These are phyloP conservation scores for Asterella californica DNA, from an alignment of 225 moss, liverwort and hornwort genomes.

Conservation along the genomic window DNA sequence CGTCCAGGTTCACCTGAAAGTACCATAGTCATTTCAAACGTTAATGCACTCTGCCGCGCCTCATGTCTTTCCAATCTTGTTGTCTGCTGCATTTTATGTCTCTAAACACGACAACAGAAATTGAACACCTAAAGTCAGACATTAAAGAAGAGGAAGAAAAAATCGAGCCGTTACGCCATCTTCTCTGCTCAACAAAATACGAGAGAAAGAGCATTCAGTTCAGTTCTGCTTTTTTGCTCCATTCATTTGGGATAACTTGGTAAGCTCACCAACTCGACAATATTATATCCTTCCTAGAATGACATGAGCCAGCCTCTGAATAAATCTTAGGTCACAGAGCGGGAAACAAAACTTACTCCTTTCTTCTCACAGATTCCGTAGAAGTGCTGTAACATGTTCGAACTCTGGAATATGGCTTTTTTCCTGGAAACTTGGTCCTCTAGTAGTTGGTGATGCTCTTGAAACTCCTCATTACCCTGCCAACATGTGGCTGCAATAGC, in stretches of 20 bases:
- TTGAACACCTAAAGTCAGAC: neutral
- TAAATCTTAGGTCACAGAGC: neutral
- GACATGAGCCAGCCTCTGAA: no score
- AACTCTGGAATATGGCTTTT: conserved; percentile 40
- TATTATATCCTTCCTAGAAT: neutral
- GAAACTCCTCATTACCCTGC: conserved; percentile 29
- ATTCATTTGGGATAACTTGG: neutral
- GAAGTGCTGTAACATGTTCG: conserved; percentile 43
- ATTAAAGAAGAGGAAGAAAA: no score
- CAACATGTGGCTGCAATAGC: conserved; percentile 43
- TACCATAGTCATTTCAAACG: neutral
- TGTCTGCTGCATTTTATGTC: neutral
- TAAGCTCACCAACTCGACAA: neutral
- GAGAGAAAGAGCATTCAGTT: neutral
- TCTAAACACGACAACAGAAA: neutral
- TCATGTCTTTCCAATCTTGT: neutral
- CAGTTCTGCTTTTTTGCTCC: neutral
- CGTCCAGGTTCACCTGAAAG: conserved; percentile 43
- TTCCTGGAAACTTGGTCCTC: conserved; percentile 43
- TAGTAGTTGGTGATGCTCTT: conserved; percentile 39
- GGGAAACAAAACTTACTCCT: conserved; percentile 22
- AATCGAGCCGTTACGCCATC: no score
- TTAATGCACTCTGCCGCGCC: neutral
- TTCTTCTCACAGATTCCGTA: conserved; percentile 42
- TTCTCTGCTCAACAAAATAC: no score